These are phyloP conservation scores for Venturia nashicola DNA, from an alignment of 2,329 filamentous ascomycete species.

Conservation along the genomic window DNA sequence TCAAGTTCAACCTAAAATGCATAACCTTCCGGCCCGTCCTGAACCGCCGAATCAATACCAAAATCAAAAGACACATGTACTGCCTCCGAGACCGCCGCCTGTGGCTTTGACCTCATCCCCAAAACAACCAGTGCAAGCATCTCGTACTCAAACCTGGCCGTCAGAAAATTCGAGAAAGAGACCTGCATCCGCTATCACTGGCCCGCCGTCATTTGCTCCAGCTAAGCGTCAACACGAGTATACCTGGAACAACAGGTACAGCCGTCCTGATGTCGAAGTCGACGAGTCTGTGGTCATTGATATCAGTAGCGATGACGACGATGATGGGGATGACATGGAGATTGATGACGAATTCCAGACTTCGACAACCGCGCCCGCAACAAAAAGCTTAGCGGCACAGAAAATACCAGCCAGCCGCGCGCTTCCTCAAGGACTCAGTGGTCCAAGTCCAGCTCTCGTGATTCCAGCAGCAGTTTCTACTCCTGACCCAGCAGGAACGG, in stretches of 20 bases:
- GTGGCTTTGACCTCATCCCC: not conserved
- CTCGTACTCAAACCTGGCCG: not conserved
- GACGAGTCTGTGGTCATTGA: constrained; percentile 8
- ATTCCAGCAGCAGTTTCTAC: not conserved
- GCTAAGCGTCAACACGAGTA: constrained; percentile 4
- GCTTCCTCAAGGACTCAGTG: not conserved
- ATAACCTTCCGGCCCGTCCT: not conserved
- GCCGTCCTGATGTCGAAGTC: not conserved
- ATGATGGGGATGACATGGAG: not conserved
- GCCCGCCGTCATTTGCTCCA: not conserved
- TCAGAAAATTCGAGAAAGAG: not conserved
- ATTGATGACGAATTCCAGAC: not conserved
- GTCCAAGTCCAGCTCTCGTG: not conserved
- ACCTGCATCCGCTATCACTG: constrained; percentile 3
- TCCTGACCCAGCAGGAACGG: not conserved
- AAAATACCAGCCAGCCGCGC: not conserved
- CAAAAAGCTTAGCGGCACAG: not conserved
- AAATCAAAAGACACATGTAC: not conserved
- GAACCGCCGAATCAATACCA: not conserved
- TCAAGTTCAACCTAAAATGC: not conserved
- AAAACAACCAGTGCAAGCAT: not conserved
- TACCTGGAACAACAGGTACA: not conserved
- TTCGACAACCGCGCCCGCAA: not conserved
- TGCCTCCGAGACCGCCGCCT: not conserved
- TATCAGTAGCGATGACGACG: constrained; percentile 9